Base-by-base conservation (phyloP, 2,329 filamentous ascomycete genomes). In the Colletotrichum liriopes region DNA sequence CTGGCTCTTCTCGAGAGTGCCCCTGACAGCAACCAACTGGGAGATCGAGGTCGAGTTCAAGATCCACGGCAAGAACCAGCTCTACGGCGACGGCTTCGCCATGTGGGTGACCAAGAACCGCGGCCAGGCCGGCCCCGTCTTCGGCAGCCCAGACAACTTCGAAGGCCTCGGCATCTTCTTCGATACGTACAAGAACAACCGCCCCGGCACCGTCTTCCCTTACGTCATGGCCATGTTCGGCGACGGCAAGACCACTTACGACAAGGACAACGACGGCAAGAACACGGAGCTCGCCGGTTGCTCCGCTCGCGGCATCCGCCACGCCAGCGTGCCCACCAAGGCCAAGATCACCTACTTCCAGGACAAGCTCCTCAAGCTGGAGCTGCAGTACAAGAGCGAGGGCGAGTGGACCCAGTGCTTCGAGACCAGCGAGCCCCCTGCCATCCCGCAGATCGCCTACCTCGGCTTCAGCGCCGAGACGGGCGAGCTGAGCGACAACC, bases 121-220 rank as follows among this genome's bases (percentile, higher is more conserved):
- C 75, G 95, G 90, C 41, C 89, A 92, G 77, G 84, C 87, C 71
- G 96, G 96, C 20, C 89, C 91, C 14, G 96, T 99, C 47, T 99
- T 99, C 82, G 96, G 96, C 62, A 92, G 92, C 76, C 87, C 89
- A 39, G 96, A 99, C 84, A 90, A 90, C 75, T 99, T 98, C 77
- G 96, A 99, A 82, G 96, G 96, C 5, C 89, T 99, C 58, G 96
- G 95, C 66, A 89, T 99, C 82, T 98, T 98, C 86, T 90, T 99
- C 85, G 96, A 99, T 82, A 99, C 96, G 55, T 99, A 99, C 89
- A 99, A 99, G 91, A 99, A 99, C 87, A 98, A 98, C 86, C 92
- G 96, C 18, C 96, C 96, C 0, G 96, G 96, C 54, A 93, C 94
- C 52, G 93, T 98, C 58, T 99, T 99, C 84, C 96, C 96, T 62